Evolutionary conservation across 305 asterid species (phyloP).

Genomic region (Fraxinus dipetala): DNA sequence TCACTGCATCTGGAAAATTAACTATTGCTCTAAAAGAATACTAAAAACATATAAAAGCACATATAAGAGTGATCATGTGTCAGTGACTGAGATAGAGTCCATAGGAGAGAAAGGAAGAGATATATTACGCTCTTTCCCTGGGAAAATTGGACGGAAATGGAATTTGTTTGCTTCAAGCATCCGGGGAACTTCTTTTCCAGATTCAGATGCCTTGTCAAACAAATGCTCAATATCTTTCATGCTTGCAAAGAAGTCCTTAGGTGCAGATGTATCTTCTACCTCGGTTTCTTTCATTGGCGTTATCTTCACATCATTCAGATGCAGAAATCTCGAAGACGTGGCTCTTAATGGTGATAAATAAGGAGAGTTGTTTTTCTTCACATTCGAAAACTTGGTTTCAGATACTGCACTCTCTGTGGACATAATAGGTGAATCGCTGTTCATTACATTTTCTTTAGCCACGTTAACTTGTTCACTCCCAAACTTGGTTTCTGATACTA

Average conservation of each 20-base stretch:
- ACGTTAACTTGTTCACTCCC: constrained; percentile 50
- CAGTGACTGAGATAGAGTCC: neutral
- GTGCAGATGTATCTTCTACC: constrained; percentile 60
- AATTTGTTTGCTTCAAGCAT: constrained; percentile 98
- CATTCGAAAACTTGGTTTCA: constrained; percentile 48
- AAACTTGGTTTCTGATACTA: constrained; percentile 25
- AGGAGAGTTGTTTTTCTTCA: constrained; percentile 59
- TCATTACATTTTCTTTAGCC: constrained; percentile 30
- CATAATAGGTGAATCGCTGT: constrained; percentile 37
- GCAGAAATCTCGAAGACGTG: constrained; percentile 53
- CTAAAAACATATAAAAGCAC: neutral
- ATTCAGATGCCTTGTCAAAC: constrained; percentile 80
- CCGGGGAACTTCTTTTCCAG: constrained; percentile 93
- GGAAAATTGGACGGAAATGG: constrained; percentile 82
- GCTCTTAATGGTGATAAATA: constrained; percentile 71
- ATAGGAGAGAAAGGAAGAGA: constrained; percentile 25
- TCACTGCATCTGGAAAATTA: neutral
- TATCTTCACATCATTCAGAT: constrained; percentile 48
- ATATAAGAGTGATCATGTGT: neutral
- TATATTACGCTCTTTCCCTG: constrained; percentile 64
- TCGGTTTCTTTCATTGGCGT: constrained; percentile 50
- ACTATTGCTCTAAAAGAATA: neutral
- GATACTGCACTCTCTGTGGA: constrained; percentile 25
- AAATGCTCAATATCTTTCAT: constrained; percentile 76
- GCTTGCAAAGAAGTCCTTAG: constrained; percentile 80